These are phyloP conservation scores for Aspergillus sparsus DNA, from an alignment of 495 filamentous ascomycete genomes.

Conservation along the genomic window DNA sequence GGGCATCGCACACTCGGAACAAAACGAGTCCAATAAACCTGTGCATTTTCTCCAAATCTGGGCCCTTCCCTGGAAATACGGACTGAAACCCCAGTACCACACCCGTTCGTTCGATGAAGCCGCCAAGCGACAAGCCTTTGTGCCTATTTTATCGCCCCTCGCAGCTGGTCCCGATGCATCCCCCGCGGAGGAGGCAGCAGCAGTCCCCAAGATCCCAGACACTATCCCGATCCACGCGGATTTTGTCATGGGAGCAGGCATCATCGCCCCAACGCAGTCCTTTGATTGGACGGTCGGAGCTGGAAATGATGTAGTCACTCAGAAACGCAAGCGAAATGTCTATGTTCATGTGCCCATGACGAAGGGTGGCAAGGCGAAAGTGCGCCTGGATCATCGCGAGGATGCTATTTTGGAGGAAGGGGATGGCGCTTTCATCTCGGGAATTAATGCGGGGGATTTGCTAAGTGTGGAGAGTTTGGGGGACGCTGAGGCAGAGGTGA, in stretches of 20 bases:
- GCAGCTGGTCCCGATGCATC: slow-evolving; percentile 61
- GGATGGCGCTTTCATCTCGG: slow-evolving; percentile 69
- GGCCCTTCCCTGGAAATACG: slow-evolving; percentile 69
- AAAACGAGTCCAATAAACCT: slow-evolving; percentile 64
- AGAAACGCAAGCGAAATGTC: slow-evolving; percentile 60
- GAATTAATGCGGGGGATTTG: slow-evolving; percentile 58
- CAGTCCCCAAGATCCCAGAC: slow-evolving; percentile 53
- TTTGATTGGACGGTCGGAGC: slow-evolving; percentile 66
- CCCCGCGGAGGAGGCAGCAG: slow-evolving; percentile 56
- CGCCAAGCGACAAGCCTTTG: slow-evolving; percentile 64
- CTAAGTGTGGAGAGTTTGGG: slow-evolving; percentile 64
- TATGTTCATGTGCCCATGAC: slow-evolving; percentile 78
- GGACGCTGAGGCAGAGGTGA: slow-evolving; percentile 65
- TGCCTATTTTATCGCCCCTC: slow-evolving; percentile 70
- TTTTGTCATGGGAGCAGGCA: slow-evolving; percentile 71
- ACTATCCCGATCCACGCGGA: slow-evolving; percentile 82
- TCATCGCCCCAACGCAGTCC: slow-evolving; percentile 54
- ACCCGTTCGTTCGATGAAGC: slow-evolving; percentile 67
- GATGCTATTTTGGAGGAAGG: slow-evolving; percentile 65
- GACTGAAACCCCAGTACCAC: slow-evolving; percentile 69
- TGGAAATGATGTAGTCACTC: slow-evolving; percentile 40
- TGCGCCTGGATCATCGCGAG: slow-evolving; percentile 62
- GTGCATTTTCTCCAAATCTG: slow-evolving; percentile 85
- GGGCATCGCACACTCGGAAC: slow-evolving; percentile 75
- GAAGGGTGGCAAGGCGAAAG: slow-evolving; percentile 65